Evolutionary conservation across 345 rosid species (phyloP), one percentile per base, ranked within the genome.

Genomic region (Lenwebbia sp.): DNA sequence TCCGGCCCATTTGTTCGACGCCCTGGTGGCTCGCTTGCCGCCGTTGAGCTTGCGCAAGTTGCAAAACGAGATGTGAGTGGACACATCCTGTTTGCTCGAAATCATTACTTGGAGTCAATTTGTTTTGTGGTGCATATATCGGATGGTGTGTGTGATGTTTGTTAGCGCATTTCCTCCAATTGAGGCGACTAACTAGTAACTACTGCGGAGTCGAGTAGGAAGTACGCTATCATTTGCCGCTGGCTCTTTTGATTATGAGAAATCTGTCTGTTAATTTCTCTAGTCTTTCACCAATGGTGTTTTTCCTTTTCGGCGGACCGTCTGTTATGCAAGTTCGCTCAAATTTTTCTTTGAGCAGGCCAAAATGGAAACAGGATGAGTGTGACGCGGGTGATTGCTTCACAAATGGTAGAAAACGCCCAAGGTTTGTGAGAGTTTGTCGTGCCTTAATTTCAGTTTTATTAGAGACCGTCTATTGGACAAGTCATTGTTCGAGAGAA

Each of bases 41-140:
- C 95, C 98, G 23, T 85, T 94, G 89, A 92, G 93, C 37, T 81
- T 96, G 93, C 94, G 90, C 49, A 93, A 93, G 89, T 85, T 96
- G 60, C 94, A 94, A 86, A 56, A 74, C 23, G 89, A 91, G 85
- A 92, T 94, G 98, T 96, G 76, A 86, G 93, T 93, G 54, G 15
- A 49, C 50, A 49, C 54, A 54, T 60, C 53, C 13, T 30, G 44
- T 41, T 70, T 37, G 81, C 26, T 70, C 47, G 25, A 37, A 54
- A 37, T 70, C 81, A 22, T 37, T 37, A 4, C 47, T 70, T 37
- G 13, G 2, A 5, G 81, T 70, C 81, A 1, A 1, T 70, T 37
- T 4, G 47, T 70, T 19, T 70, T 0, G 81, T 10, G 81, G 21
- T 70, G 81, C 47, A 2, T 5, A 9, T 21, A 6, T 37, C 47